A percentile compares a stretch with the other conserved stretches of the same genome.
Conservation (phyloP, 169 alveolate species). For the Toxoplasma gondii region DNA sequence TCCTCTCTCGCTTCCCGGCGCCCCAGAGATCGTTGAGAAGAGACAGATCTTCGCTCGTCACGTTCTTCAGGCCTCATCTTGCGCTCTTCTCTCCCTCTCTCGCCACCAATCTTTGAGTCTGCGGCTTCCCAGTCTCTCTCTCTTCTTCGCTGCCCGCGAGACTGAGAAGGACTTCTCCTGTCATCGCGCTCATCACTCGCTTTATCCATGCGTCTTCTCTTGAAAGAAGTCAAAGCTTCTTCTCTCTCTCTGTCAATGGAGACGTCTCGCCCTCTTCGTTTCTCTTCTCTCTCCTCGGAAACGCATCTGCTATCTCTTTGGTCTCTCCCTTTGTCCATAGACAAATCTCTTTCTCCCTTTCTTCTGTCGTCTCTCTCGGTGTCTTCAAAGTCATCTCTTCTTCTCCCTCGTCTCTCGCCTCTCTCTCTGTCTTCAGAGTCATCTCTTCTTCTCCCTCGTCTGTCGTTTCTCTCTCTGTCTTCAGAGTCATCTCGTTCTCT, state of each 20-base stretch:
- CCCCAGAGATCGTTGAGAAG: too few species aligned
- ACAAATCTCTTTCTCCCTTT: background rate
- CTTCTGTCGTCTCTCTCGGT: background rate
- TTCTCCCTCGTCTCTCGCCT: background rate
- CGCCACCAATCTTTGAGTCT: background rate
- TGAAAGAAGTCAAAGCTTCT: background rate
- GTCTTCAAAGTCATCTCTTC: background rate
- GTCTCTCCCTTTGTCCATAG: background rate
- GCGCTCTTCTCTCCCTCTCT: background rate
- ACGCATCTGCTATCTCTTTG: background rate
- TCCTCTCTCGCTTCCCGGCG: background rate
- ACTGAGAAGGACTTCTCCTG: background rate
- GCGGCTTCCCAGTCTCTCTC: background rate
- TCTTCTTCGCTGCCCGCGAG: background rate
- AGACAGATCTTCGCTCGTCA: background rate
- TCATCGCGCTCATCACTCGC: background rate
- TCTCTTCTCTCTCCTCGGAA: background rate
- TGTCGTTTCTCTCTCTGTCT: background rate
- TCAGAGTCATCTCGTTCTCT: background rate
- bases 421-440: too few species aligned
- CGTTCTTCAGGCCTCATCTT: background rate
- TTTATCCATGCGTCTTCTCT: background rate
- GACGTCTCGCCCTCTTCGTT: background rate
- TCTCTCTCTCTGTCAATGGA: background rate
- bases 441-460: background rate